Base-by-base conservation (phyloP, 2,329 filamentous ascomycete genomes). In the Aspergillus chevalieri region DNA sequence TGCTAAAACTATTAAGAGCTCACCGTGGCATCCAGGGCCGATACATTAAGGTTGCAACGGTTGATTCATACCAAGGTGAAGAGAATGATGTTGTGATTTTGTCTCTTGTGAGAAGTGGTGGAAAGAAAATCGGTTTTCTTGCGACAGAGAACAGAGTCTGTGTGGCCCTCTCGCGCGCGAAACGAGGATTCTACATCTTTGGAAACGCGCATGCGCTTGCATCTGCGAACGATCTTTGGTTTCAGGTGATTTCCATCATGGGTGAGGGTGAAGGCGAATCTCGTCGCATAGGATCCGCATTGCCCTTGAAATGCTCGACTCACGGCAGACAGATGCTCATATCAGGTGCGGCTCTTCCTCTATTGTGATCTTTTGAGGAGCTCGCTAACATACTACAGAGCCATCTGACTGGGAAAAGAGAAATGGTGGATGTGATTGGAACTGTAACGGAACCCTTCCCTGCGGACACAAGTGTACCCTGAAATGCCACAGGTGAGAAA, bases 1-100 rank as follows among this genome's bases (percentile, higher is more conserved):
- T 95, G 2, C 59, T 83, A 0, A 74, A 71, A 12, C 54, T 71
- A 4, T 54, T 79, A 43, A 71, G 63, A 52, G 61, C 59, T 6
- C 67, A 76, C 50, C 61, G 63, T 1, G 72, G 75, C 46, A 70
- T 83, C 42, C 68, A 73, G 48, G 57, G 65, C n/a, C 53, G 60
- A 3, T 65, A 68, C 50, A 61, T 79, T 57, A 85, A 85, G 2
- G 84, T 95, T 1, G 80, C 82, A 30, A 95, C 90, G 0, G 87
- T 96, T 0, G 91, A 95, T 61, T 88, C 86, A 0, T 95, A 92
- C 61, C 90, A 95, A 65, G 90, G 90, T 10, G 89, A 95, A 59
- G 89, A 95, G 64, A 95, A 95, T 53, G 86, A 91, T 21, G 75
- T 95, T 7, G 77, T 96, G 8, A 65, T 95, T 2, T 72, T 95